These are phyloP conservation scores for Chytriomyces confervae DNA, from an alignment of 192 early-diverging fungal genomes.

Conservation along the genomic window DNA sequence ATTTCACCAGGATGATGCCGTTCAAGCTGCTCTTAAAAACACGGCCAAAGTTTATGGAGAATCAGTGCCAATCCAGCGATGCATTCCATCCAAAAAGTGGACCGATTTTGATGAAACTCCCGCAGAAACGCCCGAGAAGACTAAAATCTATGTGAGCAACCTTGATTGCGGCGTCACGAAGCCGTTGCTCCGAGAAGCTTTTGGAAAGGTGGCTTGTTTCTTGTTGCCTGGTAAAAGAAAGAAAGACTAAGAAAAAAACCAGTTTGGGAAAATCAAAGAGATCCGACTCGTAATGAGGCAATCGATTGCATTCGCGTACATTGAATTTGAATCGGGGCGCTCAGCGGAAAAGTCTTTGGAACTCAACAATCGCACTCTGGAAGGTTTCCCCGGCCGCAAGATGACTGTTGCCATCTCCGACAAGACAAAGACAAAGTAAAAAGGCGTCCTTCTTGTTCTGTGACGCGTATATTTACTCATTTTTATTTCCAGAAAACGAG, in stretches of 20 bases:
- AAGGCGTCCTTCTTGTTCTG: not conserved
- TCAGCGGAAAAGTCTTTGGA: constrained; percentile 40
- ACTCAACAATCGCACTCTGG: constrained; percentile 39
- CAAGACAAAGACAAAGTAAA: constrained; percentile 46
- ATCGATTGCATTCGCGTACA: constrained; percentile 58
- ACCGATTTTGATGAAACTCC: constrained; percentile 33
- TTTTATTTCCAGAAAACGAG: constrained; percentile 12
- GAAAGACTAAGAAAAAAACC: not conserved
- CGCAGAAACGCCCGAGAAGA: constrained; percentile 25
- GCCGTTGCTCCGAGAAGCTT: constrained; percentile 41
- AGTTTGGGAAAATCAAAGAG: constrained; percentile 55
- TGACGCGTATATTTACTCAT: not conserved
- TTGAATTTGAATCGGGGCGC: constrained; percentile 50
- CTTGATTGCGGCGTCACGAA: constrained; percentile 46
- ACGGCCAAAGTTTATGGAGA: constrained; percentile 34
- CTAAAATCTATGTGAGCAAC: constrained; percentile 54
- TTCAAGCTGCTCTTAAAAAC: constrained; percentile 15
- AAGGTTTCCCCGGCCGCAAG: constrained; percentile 31
- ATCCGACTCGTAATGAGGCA: constrained; percentile 47
- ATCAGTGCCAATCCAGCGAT: constrained; percentile 39
- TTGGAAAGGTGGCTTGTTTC: constrained; percentile 42
- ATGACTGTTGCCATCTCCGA: constrained; percentile 55
- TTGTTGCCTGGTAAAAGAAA: not conserved
- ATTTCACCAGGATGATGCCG: constrained; percentile 38
- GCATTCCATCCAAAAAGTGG: constrained; percentile 45